These are phyloP conservation scores for Hanseniaspora lindneri DNA, from an alignment of 805 yeast species.

Conservation along the genomic window DNA sequence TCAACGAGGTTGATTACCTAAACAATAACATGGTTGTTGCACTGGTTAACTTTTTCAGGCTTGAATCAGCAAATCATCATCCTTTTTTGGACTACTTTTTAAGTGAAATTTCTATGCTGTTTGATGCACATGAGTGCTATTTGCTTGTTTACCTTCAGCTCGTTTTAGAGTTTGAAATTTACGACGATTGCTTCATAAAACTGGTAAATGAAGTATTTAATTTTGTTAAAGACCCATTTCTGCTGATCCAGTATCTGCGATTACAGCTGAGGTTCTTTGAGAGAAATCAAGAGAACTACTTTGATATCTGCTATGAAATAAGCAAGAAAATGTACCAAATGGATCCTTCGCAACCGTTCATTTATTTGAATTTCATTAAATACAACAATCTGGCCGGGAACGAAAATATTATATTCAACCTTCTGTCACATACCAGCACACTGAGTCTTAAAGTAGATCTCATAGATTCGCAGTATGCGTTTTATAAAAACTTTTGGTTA, in stretches of 20 bases:
- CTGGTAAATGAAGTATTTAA: conserved; percentile 1
- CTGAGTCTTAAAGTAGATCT: neutral
- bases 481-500: neutral
- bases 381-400: neutral
- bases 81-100: neutral
- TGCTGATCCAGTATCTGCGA: neutral
- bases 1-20: conserved; percentile 4
- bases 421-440: neutral
- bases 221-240: neutral
- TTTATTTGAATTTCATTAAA: neutral
- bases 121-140: conserved; percentile 2
- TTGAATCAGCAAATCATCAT: neutral
- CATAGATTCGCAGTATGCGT: neutral
- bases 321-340: neutral
- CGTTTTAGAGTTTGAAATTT: neutral
- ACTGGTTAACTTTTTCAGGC: neutral
- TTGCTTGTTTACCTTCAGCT: neutral
- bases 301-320: neutral
- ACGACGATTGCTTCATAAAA: neutral
- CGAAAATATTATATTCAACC: neutral
- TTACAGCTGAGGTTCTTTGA: conserved; percentile 7
- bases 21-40: conserved; percentile 3
- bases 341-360: neutral
- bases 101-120: neutral
- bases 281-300: neutral